A percentile compares a stretch with the other conserved stretches of the same genome.
Conservation (phyloP, 139 green algal genomes). For the Micromonas pusilla region DNA sequence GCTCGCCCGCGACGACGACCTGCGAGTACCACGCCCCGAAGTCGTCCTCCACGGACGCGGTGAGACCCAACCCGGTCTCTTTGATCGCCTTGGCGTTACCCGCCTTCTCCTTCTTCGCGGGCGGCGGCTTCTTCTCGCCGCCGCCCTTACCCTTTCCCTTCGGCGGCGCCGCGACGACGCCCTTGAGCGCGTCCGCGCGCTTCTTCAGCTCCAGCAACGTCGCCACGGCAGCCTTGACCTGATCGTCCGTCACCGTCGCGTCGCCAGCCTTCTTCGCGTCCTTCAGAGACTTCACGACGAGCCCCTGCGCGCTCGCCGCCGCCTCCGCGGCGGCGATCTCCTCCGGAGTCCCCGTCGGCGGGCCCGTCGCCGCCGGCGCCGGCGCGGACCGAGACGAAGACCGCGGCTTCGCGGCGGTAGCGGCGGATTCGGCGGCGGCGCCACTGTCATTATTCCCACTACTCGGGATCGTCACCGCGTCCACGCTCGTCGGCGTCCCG, state of each 20-base stretch:
- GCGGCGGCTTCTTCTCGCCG: neutral
- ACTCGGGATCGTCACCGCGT: too few relatives aligned
- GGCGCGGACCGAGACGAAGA: neutral
- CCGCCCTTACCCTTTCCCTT: neutral
- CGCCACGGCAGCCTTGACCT: neutral
- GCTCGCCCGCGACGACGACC: conserved; percentile 53
- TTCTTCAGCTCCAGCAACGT: neutral
- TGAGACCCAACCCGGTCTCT: neutral
- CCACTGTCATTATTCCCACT: too few relatives aligned
- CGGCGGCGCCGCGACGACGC: neutral
- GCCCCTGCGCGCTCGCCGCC: neutral
- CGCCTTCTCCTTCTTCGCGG: conserved; percentile 6
- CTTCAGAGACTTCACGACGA: neutral
- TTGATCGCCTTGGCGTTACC: conserved; percentile 14
- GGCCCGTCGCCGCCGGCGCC: neutral
- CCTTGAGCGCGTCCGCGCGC: neutral
- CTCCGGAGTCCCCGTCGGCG: neutral
- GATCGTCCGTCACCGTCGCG: neutral
- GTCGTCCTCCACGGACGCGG: neutral
- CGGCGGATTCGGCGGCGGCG: too few relatives aligned
- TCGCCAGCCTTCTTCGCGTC: neutral
- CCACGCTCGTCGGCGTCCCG: too few relatives aligned
- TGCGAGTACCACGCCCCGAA: conserved; percentile 34
- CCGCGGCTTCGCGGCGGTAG: too few relatives aligned
- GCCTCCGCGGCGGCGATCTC: neutral